Percentiles rank a stretch among this genome's conserved stretches.
phyloP scores from a whole-genome alignment of 768 basidiomycete species.

The Clathrus columnatus region DNA sequence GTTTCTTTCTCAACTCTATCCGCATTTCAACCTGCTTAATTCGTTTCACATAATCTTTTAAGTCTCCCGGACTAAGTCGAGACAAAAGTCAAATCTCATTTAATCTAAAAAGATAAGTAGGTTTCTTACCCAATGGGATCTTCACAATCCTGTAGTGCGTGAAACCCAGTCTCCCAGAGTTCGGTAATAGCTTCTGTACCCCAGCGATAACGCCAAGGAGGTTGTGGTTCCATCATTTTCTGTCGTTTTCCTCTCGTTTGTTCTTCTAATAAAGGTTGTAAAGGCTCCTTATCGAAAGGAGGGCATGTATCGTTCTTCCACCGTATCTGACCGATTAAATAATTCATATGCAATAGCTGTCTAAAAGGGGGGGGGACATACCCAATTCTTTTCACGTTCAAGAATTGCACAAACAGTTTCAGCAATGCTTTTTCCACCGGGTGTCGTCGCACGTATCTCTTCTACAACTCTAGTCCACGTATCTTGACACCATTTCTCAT shows the following conservation, averaged over 20 bases:
- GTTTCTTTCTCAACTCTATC: constrained; percentile 44
- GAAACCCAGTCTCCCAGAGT: constrained; percentile 78
- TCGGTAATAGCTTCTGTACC: constrained; percentile 69
- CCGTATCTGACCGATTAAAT: background rate
- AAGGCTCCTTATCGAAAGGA: constrained; percentile 69
- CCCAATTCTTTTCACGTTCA: constrained; percentile 84
- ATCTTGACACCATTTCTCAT: constrained; percentile 73
- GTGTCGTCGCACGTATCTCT: constrained; percentile 63
- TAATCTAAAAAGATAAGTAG: too few species aligned
- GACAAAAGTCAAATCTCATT: too few species aligned
- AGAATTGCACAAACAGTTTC: constrained; percentile 66
- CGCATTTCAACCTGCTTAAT: constrained; percentile 38
- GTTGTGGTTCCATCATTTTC: constrained; percentile 48
- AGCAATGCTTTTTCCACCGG: constrained; percentile 67
- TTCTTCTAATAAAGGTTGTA: too few species aligned
- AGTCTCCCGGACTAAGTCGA: too few species aligned
- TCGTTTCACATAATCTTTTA: constrained; percentile 8
- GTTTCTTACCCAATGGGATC: constrained; percentile 62
- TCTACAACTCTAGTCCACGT: constrained; percentile 45
- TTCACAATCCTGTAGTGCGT: constrained; percentile 52
- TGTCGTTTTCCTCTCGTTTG: constrained; percentile 43
- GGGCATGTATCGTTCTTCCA: constrained; percentile 50
- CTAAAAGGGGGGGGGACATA: constrained; percentile 8
- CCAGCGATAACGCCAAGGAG: constrained; percentile 54
- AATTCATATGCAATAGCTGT: background rate